Percentiles rank a stretch among this genome's conserved stretches.
These are phyloP conservation scores for Asterochloris sp. DNA, from an alignment of 139 green algal species.

Conservation along the genomic window DNA sequence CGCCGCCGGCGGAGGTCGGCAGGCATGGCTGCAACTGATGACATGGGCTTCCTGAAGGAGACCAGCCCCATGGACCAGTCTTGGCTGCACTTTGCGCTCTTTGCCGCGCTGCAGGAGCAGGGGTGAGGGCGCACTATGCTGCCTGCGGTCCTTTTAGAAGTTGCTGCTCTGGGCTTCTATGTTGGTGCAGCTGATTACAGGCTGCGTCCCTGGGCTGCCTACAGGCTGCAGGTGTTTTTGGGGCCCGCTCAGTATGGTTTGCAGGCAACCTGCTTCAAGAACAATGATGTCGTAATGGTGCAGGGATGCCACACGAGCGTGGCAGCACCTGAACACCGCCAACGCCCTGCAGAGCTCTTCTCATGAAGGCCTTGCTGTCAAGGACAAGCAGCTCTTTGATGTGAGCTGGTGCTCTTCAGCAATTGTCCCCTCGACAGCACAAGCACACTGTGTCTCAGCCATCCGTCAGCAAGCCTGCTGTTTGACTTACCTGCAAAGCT, in stretches of 20 bases:
- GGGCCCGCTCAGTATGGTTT: too few species aligned
- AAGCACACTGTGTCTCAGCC: too few species aligned
- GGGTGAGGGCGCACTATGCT: conserved; percentile 13
- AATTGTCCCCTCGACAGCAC: background rate
- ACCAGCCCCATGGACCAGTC: conserved; percentile 29
- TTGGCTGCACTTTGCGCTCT: conserved; percentile 58
- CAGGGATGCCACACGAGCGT: too few species aligned
- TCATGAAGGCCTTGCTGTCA: background rate
- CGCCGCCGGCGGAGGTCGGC: background rate
- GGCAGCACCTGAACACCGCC: too few species aligned
- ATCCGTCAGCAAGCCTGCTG: too few species aligned
- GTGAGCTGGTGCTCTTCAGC: background rate
- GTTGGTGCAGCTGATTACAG: too few species aligned
- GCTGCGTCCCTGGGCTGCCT: too few species aligned
- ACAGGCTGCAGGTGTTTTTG: too few species aligned
- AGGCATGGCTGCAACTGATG: background rate
- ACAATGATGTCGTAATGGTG: too few species aligned
- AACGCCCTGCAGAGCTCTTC: background rate
- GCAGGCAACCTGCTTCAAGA: too few species aligned
- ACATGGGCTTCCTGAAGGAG: conserved; percentile 35
- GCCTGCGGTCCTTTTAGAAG: background rate
- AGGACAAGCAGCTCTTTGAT: background rate
- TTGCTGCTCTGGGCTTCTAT: too few species aligned
- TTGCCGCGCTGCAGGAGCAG: conserved; percentile 22
- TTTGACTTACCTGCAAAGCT: too few species aligned